These are phyloP conservation scores for Xylariaceae sp. DNA, from an alignment of 2,329 filamentous ascomycete genomes.

Conservation along the genomic window DNA sequence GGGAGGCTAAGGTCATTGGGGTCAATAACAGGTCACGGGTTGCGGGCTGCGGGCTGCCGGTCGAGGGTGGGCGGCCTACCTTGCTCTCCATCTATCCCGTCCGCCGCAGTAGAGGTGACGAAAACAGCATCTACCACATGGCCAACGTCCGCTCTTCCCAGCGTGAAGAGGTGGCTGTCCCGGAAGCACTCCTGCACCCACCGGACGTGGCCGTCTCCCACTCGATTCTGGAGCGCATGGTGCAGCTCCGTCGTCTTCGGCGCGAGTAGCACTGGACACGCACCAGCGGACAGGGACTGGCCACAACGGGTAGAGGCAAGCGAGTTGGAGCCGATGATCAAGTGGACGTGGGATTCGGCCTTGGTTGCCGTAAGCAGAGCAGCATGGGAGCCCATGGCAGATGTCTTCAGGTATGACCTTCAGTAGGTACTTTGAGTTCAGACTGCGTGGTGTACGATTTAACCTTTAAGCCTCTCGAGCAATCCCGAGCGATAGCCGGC, in stretches of 20 bases:
- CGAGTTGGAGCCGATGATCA: conserved; percentile 81
- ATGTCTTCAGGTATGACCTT: too few relatives aligned
- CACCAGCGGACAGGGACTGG: conserved; percentile 76
- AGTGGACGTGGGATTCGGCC: conserved; percentile 65
- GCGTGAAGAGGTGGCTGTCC: conserved; percentile 63
- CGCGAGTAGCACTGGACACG: conserved; percentile 72
- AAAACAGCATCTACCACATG: conserved; percentile 87
- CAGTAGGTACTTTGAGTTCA: too few relatives aligned
- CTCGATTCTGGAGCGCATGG: conserved; percentile 53
- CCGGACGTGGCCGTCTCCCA: conserved; percentile 60
- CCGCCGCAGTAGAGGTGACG: too few relatives aligned
- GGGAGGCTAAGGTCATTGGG: conserved; percentile 41
- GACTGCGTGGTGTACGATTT: too few relatives aligned
- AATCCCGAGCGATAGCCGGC: too few relatives aligned
- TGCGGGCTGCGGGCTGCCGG: not conserved
- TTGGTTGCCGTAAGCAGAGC: conserved; percentile 67
- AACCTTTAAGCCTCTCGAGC: too few relatives aligned
- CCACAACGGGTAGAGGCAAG: conserved; percentile 79
- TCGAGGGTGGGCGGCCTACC: conserved; percentile 38
- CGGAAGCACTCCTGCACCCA: conserved; percentile 64
- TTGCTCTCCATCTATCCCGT: conserved; percentile 41
- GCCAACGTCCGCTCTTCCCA: conserved; percentile 77
- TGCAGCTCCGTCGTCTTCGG: conserved; percentile 57
- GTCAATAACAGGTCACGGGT: conserved; percentile 4
- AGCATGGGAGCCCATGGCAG: too few relatives aligned